Percentiles rank a stretch among this genome's conserved stretches.
Evolutionary conservation across 2,329 filamentous ascomycete genomes (phyloP).

Genomic region (Penicillium sclerotigenum): DNA sequence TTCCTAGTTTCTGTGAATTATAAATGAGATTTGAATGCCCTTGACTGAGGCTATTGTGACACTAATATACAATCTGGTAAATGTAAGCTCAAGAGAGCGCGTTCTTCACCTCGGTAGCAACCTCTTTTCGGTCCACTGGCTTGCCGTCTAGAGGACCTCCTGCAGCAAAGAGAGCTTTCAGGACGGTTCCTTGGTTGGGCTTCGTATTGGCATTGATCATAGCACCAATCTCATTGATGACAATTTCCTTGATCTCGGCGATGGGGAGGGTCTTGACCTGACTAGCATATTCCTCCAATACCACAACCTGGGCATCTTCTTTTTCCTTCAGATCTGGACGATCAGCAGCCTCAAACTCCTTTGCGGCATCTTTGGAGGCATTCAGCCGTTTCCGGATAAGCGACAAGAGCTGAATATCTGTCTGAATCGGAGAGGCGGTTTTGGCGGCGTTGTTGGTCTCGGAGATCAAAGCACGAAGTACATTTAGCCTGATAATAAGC

Average conservation of each 20-base stretch:
- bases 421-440: conserved; percentile 45
- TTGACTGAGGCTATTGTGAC: conserved; percentile 18
- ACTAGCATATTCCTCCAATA: conserved; percentile 46
- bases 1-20: conserved; percentile 5
- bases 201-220: conserved; percentile 38
- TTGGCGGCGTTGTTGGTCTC: conserved; percentile 51
- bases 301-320: conserved; percentile 43
- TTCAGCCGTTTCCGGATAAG: conserved; percentile 46
- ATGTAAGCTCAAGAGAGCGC: conserved; percentile 24
- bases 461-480: conserved; percentile 49
- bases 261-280: conserved; percentile 42
- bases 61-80: conserved; percentile 20
- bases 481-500: conserved; percentile 40
- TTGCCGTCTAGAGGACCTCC: conserved; percentile 46
- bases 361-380: conserved; percentile 37
- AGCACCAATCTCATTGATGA: conserved; percentile 35
- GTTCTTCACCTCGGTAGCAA: conserved; percentile 42
- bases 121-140: conserved; percentile 41
- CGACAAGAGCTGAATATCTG: conserved; percentile 47
- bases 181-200: conserved; percentile 36
- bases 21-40: conserved; percentile 1
- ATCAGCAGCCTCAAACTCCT: conserved; percentile 42
- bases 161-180: conserved; percentile 43
- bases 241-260: conserved; percentile 41
- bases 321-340: conserved; percentile 46